These are phyloP conservation scores for Boeremia lycopersici DNA, from an alignment of 2,329 filamentous ascomycete genomes.

Conservation along the genomic window DNA sequence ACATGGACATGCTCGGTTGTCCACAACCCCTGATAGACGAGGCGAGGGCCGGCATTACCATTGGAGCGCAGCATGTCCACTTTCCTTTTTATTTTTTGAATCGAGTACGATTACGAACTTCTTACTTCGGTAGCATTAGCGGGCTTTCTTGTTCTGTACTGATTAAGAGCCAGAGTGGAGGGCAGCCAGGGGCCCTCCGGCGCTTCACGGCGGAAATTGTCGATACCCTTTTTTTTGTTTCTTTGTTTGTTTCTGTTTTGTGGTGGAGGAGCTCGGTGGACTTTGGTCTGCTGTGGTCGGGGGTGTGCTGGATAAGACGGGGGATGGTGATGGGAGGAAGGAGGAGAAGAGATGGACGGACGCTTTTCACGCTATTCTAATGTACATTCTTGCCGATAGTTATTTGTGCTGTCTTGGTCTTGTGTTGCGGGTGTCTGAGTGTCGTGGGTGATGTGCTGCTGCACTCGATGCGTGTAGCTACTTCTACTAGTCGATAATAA, in stretches of 20 bases:
- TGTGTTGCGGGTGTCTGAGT: neutral
- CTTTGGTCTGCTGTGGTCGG: neutral
- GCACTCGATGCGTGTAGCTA: neutral
- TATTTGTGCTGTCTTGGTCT: neutral
- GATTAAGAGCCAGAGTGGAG: conserved; percentile 22
- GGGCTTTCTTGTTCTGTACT: conserved; percentile 21
- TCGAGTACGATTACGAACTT: conserved; percentile 1
- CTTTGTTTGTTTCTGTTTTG: conserved; percentile 12
- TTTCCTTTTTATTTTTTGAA: too few species aligned
- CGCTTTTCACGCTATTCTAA: conserved; percentile 27
- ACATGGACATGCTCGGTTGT: conserved; percentile 23
- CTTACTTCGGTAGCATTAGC: conserved; percentile 17
- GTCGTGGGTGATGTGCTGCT: neutral
- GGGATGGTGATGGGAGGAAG: neutral
- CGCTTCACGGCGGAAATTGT: conserved; percentile 43
- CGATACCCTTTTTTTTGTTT: conserved; percentile 41
- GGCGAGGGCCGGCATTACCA: conserved; percentile 1
- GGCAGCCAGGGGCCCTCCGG: conserved; percentile 17
- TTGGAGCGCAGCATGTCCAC: conserved; percentile 6
- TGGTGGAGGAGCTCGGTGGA: conserved; percentile 2
- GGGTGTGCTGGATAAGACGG: conserved; percentile 16
- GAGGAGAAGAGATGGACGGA: conserved; percentile 6
- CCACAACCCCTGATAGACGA: conserved; percentile 26
- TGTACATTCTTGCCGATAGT: conserved; percentile 31
- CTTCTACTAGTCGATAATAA: neutral